Percentiles rank a stretch among this genome's conserved stretches.
phyloP scores from a whole-genome alignment of 106 monocot genomes.

The Dendrobium huoshanense region DNA sequence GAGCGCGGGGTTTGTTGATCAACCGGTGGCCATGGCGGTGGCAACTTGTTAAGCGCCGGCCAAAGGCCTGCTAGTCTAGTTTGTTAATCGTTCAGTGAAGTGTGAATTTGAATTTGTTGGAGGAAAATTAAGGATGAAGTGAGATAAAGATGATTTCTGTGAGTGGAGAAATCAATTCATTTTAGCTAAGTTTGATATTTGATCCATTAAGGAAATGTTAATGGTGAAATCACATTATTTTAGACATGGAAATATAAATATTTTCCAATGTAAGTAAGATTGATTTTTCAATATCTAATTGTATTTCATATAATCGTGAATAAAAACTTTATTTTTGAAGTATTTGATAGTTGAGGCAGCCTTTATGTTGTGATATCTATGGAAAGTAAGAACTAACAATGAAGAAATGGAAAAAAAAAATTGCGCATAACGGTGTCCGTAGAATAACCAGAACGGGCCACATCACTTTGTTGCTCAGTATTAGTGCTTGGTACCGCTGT shows the following conservation, averaged over 20 bases:
- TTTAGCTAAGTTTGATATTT: not conserved
- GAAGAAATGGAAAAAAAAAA: no score
- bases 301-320: no score
- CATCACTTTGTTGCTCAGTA: no score
- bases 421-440: no score
- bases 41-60: not conserved
- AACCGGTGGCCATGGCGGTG: constrained; percentile 4
- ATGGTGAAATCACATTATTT: no score
- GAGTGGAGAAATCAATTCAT: not conserved
- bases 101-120: not conserved
- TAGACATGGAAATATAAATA: not conserved
- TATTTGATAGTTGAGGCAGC: no score
- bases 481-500: no score
- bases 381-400: no score
- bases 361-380: no score
- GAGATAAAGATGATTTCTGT: not conserved
- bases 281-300: not conserved
- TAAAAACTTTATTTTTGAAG: no score
- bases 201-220: not conserved
- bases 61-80: not conserved
- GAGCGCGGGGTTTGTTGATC: not conserved
- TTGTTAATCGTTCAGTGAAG: not conserved
- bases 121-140: not conserved
- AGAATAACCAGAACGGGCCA: no score
- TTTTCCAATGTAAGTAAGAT: not conserved